Evolutionary conservation across 2,329 filamentous ascomycete species (phyloP).

Genomic region (Colletotrichum falcatum): DNA sequence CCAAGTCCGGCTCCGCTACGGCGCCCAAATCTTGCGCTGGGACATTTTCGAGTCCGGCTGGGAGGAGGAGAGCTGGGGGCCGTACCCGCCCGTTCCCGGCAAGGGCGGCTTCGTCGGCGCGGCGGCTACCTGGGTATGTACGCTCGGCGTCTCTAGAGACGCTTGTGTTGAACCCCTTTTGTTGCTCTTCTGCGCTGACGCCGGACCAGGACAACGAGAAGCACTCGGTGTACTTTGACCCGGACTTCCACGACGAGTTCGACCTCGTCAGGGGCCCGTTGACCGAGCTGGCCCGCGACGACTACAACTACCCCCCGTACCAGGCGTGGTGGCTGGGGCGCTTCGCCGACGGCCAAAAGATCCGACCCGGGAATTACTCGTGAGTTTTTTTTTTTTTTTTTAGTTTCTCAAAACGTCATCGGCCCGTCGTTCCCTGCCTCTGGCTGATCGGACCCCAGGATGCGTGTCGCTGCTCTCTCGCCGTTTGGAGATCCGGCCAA

Average conservation of each 20-base stretch:
- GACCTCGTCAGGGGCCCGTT: slow-evolving; percentile 29
- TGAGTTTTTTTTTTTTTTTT: too few relatives aligned
- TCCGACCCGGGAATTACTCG: slow-evolving; percentile 37
- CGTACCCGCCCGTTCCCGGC: slow-evolving; percentile 55
- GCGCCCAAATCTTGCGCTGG: slow-evolving; percentile 30
- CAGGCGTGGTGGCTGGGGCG: slow-evolving; percentile 34
- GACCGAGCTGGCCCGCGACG: slow-evolving; percentile 17
- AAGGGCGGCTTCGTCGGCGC: slow-evolving; percentile 54
- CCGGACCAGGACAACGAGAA: slow-evolving; percentile 14
- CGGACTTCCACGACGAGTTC: slow-evolving; percentile 24
- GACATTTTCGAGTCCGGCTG: slow-evolving; percentile 54
- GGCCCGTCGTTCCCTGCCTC: rapidly evolving
- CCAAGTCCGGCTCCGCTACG: slow-evolving; percentile 26
- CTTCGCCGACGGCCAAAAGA: slow-evolving; percentile 27
- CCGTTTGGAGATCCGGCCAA: slow-evolving; percentile 32
- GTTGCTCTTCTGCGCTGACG: background rate
- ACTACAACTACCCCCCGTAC: slow-evolving; percentile 18
- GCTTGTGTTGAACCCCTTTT: too few relatives aligned
- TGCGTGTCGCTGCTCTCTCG: slow-evolving; percentile 35
- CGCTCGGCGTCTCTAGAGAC: too few relatives aligned
- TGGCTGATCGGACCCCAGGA: background rate
- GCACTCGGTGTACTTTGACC: slow-evolving; percentile 12
- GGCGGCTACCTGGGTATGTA: slow-evolving; percentile 36
- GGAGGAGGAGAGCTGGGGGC: slow-evolving; percentile 52
- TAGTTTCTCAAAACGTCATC: rapidly evolving